Evolutionary conservation across 176 grass and related monocot genomes (phyloP).

Genomic region (Carex parvula): DNA sequence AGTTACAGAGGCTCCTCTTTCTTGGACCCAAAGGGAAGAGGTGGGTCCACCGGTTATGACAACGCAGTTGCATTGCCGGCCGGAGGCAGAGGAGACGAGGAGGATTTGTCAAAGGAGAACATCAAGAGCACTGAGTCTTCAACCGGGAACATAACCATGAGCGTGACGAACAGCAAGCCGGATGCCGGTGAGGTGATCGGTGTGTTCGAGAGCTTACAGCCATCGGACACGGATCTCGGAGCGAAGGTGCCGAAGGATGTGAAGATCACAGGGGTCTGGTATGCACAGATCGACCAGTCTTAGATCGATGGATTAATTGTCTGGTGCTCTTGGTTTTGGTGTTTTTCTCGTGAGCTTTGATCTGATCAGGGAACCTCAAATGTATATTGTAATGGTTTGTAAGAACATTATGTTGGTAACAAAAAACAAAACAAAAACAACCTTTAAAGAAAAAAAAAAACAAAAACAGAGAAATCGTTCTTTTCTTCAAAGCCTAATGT

Average conservation of each 20-base stretch:
- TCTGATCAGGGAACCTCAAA: slow-evolving; percentile 21
- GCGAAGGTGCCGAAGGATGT: slow-evolving; percentile 85
- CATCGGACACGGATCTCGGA: slow-evolving; percentile 76
- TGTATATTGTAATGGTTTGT: slow-evolving; percentile 33
- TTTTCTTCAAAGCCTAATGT: not conserved
- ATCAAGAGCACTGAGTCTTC: slow-evolving; percentile 56
- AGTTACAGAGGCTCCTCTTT: slow-evolving; percentile 81
- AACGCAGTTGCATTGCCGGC: slow-evolving; percentile 77
- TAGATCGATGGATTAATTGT: not conserved
- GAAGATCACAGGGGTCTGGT: slow-evolving; percentile 90
- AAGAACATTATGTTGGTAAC: slow-evolving; percentile 18
- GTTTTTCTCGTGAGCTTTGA: slow-evolving; percentile 10
- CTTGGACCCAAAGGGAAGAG: slow-evolving; percentile 84
- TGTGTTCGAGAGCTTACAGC: slow-evolving; percentile 84
- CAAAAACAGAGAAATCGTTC: slow-evolving; percentile 14
- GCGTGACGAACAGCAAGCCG: slow-evolving; percentile 63
- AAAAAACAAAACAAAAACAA: too few relatives aligned
- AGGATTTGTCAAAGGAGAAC: slow-evolving; percentile 84
- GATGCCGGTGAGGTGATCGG: slow-evolving; percentile 70
- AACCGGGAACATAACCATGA: slow-evolving; percentile 66
- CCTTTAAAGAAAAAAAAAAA: too few relatives aligned
- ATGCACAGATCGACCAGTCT: slow-evolving; percentile 56
- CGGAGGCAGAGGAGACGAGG: slow-evolving; percentile 82
- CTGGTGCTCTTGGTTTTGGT: not conserved
- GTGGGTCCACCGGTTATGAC: slow-evolving; percentile 73